Evolutionary conservation across 768 basidiomycete genomes (phyloP).

Genomic region (Boletus rufocinnamomeus): DNA sequence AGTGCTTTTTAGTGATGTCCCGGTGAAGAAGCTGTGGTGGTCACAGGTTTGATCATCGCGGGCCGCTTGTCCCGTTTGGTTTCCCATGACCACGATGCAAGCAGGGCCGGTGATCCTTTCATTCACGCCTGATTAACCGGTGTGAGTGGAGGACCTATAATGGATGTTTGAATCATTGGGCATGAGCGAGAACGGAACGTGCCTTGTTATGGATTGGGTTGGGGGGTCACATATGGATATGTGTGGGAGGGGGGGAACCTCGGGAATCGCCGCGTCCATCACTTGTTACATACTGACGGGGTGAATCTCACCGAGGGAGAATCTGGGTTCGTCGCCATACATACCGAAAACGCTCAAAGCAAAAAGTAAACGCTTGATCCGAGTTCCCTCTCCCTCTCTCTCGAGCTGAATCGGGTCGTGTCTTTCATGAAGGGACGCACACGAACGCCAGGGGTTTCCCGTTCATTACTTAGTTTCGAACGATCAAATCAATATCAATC

Average conservation of each 20-base stretch:
- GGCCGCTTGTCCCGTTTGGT: not conserved
- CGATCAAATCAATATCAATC: no score
- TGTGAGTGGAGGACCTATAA: not conserved
- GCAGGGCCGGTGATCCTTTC: not conserved
- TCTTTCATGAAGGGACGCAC: no score
- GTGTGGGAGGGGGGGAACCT: not conserved
- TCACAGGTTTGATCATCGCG: not conserved
- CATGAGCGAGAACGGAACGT: not conserved
- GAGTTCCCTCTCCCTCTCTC: no score
- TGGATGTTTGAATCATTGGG: not conserved
- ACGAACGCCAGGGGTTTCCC: no score
- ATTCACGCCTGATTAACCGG: not conserved
- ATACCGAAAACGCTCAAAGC: no score
- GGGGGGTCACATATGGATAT: not conserved
- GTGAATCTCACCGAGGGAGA: not conserved
- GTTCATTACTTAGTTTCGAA: no score
- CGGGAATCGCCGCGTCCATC: not conserved
- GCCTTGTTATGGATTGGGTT: not conserved
- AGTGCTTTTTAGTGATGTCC: not conserved
- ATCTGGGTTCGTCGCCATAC: not conserved
- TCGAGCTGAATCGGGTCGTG: no score
- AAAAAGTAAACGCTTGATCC: no score
- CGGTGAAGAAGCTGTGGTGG: not conserved
- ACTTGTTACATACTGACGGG: not conserved
- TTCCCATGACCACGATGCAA: not conserved